Conservation (phyloP, 2,329 filamentous ascomycete genomes). For the Colletotrichum filicis region DNA sequence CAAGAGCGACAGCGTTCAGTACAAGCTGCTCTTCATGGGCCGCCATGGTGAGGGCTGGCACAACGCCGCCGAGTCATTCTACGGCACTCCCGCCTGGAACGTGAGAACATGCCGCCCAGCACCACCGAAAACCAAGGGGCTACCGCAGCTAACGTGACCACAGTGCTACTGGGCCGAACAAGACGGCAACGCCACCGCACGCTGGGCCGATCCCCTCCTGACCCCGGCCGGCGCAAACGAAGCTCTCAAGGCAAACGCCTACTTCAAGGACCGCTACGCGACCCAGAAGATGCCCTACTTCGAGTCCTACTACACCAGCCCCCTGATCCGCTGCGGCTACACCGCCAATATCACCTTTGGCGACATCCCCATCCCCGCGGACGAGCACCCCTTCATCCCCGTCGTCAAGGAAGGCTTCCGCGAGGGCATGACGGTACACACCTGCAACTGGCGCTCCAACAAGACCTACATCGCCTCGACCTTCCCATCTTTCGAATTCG, state of each 20-base stretch:
- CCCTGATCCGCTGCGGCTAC: conserved; percentile 70
- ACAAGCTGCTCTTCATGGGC: conserved; percentile 75
- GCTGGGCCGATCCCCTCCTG: conserved; percentile 73
- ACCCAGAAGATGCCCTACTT: conserved; percentile 68
- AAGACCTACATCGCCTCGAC: conserved; percentile 62
- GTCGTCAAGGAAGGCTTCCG: conserved; percentile 73
- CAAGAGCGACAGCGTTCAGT: conserved; percentile 58
- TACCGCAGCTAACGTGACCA: conserved; percentile 36
- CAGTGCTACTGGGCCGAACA: conserved; percentile 74
- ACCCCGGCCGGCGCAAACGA: conserved; percentile 67
- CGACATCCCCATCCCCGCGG: conserved; percentile 60
- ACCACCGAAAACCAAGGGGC: background rate
- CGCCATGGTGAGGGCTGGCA: conserved; percentile 77
- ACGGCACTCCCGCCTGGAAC: conserved; percentile 77
- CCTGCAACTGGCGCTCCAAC: conserved; percentile 71
- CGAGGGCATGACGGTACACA: conserved; percentile 75
- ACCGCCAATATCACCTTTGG: conserved; percentile 72
- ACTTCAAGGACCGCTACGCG: conserved; percentile 66
- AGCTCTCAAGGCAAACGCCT: conserved; percentile 66
- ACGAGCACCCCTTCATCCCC: conserved; percentile 63
- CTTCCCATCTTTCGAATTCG: conserved; percentile 66
- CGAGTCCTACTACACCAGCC: conserved; percentile 73
- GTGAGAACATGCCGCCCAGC: conserved; percentile 48
- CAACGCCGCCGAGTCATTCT: conserved; percentile 72
- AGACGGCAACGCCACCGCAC: conserved; percentile 70